phyloP scores from a whole-genome alignment of 2,329 filamentous ascomycete species.

The Incumbomyces delicatus region DNA sequence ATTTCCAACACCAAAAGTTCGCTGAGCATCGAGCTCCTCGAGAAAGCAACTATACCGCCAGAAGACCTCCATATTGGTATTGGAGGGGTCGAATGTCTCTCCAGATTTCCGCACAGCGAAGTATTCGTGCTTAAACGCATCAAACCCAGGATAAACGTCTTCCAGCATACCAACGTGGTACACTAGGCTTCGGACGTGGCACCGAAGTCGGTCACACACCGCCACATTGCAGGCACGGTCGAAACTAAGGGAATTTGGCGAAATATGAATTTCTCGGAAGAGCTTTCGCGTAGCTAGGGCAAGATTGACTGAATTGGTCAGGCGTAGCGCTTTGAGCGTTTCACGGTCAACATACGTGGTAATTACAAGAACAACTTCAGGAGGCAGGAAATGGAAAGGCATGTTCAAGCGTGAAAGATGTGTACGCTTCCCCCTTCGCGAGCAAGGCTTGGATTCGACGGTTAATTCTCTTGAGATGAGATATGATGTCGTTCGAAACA shows the following conservation, averaged over 20 bases:
- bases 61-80: neutral
- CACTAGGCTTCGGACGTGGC: slow-evolving; percentile 2
- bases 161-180: slow-evolving; percentile 4
- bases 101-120: neutral
- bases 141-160: neutral
- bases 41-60: slow-evolving; percentile 2
- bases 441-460: too few relatives aligned
- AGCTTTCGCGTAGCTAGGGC: neutral
- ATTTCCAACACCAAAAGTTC: neutral
- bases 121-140: slow-evolving; percentile 4
- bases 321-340: slow-evolving; percentile 1
- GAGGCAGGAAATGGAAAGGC: neutral
- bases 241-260: slow-evolving; percentile 3
- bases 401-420: too few relatives aligned
- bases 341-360: neutral
- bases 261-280: slow-evolving; percentile 4
- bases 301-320: neutral
- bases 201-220: neutral
- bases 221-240: slow-evolving; percentile 1
- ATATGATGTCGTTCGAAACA: too few relatives aligned
- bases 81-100: neutral
- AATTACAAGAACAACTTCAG: neutral
- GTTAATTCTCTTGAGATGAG: too few relatives aligned
- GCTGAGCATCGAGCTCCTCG: slow-evolving; percentile 2
- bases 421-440: too few relatives aligned